Conservation (phyloP, 768 basidiomycete genomes). For the Cystobasidium onofrii region DNA sequence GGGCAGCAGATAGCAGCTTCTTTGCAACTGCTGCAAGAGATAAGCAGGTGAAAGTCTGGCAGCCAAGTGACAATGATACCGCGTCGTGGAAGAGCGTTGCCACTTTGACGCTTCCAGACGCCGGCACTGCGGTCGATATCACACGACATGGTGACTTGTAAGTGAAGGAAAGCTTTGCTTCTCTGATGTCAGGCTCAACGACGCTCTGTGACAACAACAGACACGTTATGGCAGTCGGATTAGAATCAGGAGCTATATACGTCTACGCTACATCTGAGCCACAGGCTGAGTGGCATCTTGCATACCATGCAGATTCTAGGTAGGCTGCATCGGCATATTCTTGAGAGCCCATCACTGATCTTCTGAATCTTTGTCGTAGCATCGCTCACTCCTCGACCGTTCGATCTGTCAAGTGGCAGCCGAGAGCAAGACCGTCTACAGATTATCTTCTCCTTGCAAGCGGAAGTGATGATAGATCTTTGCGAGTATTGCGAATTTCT, state of each 20-base stretch:
- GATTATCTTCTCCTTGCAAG: slow-evolving; percentile 5
- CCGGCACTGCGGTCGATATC: slow-evolving; percentile 68
- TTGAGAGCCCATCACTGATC: neutral
- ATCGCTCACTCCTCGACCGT: slow-evolving; percentile 8
- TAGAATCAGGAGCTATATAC: slow-evolving; percentile 15
- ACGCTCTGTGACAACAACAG: no score
- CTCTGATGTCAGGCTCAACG: no score
- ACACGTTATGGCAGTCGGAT: slow-evolving; percentile 20
- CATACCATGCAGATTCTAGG: neutral
- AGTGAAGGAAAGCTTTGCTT: neutral
- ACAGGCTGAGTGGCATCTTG: neutral
- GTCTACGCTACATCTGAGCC: neutral
- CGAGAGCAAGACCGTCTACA: neutral
- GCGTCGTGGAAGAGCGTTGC: slow-evolving; percentile 54
- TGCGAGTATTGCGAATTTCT: neutral
- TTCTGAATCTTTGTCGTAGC: neutral
- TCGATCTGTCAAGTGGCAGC: slow-evolving; percentile 9
- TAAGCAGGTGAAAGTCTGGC: slow-evolving; percentile 80
- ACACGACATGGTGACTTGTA: slow-evolving; percentile 33
- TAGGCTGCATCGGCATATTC: neutral
- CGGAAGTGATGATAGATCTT: slow-evolving; percentile 15
- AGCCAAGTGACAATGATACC: slow-evolving; percentile 44
- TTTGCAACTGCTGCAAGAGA: slow-evolving; percentile 94
- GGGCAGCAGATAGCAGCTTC: slow-evolving; percentile 64
- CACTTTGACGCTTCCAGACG: slow-evolving; percentile 63